Conservation (phyloP, 768 basidiomycete species). For the Filobasidium floriforme region DNA sequence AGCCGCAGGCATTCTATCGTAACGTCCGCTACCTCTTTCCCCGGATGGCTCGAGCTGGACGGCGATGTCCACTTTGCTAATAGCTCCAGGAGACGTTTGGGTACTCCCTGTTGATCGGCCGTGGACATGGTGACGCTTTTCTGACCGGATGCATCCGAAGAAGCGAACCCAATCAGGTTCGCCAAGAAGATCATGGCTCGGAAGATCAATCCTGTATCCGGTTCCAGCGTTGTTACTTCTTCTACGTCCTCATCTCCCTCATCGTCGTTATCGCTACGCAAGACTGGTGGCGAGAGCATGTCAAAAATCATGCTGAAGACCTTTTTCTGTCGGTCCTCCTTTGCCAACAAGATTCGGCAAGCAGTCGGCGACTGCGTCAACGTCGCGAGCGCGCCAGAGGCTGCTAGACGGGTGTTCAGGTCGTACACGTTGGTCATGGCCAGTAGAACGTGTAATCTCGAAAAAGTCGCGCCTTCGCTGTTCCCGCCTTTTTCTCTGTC, state of each 20-base stretch:
- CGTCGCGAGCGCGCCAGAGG: conserved; percentile 79
- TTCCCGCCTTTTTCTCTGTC: conserved; percentile 26
- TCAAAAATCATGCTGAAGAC: conserved; percentile 60
- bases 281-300: conserved; percentile 49
- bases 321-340: conserved; percentile 41
- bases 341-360: conserved; percentile 57
- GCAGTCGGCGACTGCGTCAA: conserved; percentile 59
- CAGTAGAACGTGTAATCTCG: conserved; percentile 65
- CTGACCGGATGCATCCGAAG: conserved; percentile 25
- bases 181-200: conserved; percentile 68
- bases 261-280: conserved; percentile 39
- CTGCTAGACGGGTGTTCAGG: conserved; percentile 73
- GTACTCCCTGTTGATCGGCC: conserved; percentile 54
- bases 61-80: conserved; percentile 16
- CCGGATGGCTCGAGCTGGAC: not conserved
- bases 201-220: conserved; percentile 59
- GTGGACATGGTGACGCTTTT: conserved; percentile 49
- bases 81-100: conserved; percentile 48
- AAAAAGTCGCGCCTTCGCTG: conserved; percentile 9
- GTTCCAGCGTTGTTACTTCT: conserved; percentile 30
- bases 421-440: conserved; percentile 85
- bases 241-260: conserved; percentile 26
- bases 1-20: conserved; percentile 31
- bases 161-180: conserved; percentile 56
- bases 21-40: conserved; percentile 29